These are phyloP conservation scores for Hemisphaericaspora nanyangensis DNA, from an alignment of 805 yeast genomes.

Conservation along the genomic window DNA sequence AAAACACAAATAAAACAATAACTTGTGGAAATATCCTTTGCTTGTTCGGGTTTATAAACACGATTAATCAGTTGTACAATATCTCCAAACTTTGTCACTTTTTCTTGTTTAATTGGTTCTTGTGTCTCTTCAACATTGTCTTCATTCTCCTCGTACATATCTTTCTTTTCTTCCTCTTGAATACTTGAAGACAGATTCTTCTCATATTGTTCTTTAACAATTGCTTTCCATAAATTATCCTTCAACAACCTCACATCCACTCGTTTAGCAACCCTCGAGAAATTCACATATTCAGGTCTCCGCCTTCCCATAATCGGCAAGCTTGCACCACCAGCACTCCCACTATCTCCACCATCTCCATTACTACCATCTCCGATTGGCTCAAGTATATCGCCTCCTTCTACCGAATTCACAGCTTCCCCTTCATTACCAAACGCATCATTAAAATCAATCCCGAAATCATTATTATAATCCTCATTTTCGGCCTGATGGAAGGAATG, in stretches of 20 bases:
- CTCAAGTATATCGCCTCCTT: slow-evolving; percentile 4
- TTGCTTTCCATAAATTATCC: slow-evolving; percentile 38
- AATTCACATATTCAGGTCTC: slow-evolving; percentile 39
- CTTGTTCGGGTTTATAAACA: slow-evolving; percentile 34
- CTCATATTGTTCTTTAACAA: slow-evolving; percentile 17
- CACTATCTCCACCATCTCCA: slow-evolving; percentile 3
- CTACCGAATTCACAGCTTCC: slow-evolving; percentile 7
- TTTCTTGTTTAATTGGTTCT: slow-evolving; percentile 11
- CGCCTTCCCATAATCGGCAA: slow-evolving; percentile 13
- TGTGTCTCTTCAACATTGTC: slow-evolving; percentile 6
- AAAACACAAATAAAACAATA: slow-evolving; percentile 43
- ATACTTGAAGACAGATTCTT: background rate
- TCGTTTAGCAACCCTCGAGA: slow-evolving; percentile 39
- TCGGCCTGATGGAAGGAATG: slow-evolving; percentile 39
- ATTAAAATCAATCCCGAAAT: slow-evolving; percentile 38
- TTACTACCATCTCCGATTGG: slow-evolving; percentile 2
- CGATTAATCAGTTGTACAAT: slow-evolving; percentile 31
- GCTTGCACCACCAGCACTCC: slow-evolving; percentile 6
- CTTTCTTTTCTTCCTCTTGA: slow-evolving; percentile 5
- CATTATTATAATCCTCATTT: slow-evolving; percentile 36
- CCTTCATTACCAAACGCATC: slow-evolving; percentile 28
- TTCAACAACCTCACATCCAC: slow-evolving; percentile 39
- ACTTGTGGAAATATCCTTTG: slow-evolving; percentile 42
- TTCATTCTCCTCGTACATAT: background rate
- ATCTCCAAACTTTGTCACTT: slow-evolving; percentile 34